Conservation (phyloP, 164 flowering plant genomes). For the Annona cherimola region DNA sequence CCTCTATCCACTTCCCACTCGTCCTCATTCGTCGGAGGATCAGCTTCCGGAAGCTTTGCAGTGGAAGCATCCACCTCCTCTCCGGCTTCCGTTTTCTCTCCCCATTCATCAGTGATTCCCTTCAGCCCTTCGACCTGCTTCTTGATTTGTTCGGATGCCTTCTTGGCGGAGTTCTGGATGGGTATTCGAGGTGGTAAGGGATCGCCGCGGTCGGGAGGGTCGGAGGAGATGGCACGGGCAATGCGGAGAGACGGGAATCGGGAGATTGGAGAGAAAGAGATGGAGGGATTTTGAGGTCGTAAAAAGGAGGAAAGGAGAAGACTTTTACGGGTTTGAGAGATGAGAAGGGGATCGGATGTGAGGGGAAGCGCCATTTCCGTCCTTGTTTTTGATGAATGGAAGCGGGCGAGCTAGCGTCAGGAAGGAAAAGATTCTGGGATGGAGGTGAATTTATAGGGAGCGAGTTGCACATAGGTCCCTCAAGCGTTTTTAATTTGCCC, state of each 20-base stretch:
- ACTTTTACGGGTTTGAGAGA: conserved; percentile 10
- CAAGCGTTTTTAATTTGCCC: no score
- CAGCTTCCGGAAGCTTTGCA: conserved; percentile 39
- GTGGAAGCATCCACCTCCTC: conserved; percentile 24
- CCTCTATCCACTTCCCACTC: conserved; percentile 58
- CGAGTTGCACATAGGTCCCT: no score
- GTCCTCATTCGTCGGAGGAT: conserved; percentile 65
- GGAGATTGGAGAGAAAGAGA: conserved; percentile 3
- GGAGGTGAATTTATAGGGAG: no score
- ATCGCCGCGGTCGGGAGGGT: background rate
- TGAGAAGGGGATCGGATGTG: conserved; percentile 16
- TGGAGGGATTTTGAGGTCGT: conserved; percentile 5
- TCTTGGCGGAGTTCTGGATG: background rate
- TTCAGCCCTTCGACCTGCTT: background rate
- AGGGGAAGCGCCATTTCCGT: conserved; percentile 23
- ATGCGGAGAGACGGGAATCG: conserved; percentile 12
- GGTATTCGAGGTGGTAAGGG: background rate
- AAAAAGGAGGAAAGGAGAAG: conserved; percentile 3
- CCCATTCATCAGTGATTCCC: conserved; percentile 53
- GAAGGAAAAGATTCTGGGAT: no score
- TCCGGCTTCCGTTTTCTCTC: conserved; percentile 51
- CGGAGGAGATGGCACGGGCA: conserved; percentile 9
- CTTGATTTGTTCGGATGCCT: conserved; percentile 1
- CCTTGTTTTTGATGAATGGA: background rate
- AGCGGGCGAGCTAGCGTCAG: no score